Percentiles rank a stretch among this genome's conserved stretches.
These are phyloP conservation scores for Wakefieldia striispora DNA, from an alignment of 768 basidiomycete species.

Conservation along the genomic window DNA sequence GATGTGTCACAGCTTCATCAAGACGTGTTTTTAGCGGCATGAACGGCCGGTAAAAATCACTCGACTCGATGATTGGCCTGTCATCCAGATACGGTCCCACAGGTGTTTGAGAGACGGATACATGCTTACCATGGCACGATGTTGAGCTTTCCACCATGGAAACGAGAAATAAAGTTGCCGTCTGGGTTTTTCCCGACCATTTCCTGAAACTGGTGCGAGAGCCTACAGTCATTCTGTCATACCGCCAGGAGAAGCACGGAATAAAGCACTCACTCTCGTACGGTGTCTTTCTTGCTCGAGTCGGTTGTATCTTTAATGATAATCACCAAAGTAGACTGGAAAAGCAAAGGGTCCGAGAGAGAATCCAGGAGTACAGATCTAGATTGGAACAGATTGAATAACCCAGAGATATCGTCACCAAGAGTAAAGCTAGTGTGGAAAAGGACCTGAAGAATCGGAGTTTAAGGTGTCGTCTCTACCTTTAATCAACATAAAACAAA, in stretches of 20 bases:
- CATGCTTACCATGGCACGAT: conserved; percentile 53
- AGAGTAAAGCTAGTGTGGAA: conserved; percentile 67
- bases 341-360: conserved; percentile 52
- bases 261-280: conserved; percentile 45
- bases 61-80: conserved; percentile 59
- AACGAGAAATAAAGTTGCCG: conserved; percentile 57
- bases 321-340: conserved; percentile 57
- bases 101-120: background rate
- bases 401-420: conserved; percentile 57
- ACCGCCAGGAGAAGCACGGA: background rate
- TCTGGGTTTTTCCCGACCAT: conserved; percentile 60
- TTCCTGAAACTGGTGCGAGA: conserved; percentile 54
- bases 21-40: conserved; percentile 43
- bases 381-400: conserved; percentile 62
- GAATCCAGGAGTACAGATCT: conserved; percentile 57
- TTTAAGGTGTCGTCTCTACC: no score
- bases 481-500: conserved; percentile 24
- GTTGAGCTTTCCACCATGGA: conserved; percentile 51
- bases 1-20: conserved; percentile 45
- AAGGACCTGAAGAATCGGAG: conserved; percentile 41
- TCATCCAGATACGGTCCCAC: background rate
- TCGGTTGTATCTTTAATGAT: conserved; percentile 72
- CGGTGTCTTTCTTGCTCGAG: conserved; percentile 56
- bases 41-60: conserved; percentile 55
- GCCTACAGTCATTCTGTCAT: conserved; percentile 33